Base-by-base conservation (phyloP, 1,284 basidiomycete genomes). In the Phellopilus nigrolimitatus region DNA sequence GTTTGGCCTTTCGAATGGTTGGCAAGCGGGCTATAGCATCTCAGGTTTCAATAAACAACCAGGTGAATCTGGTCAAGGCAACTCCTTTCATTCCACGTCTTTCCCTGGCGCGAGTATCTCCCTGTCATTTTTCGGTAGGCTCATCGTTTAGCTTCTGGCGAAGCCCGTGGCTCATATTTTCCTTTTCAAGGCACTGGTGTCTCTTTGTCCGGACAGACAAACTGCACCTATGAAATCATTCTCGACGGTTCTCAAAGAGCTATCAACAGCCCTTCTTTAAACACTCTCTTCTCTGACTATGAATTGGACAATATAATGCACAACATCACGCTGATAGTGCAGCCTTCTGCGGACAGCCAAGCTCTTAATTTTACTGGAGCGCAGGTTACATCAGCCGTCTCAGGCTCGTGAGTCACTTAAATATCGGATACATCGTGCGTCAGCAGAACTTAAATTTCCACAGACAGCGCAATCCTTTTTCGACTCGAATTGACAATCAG, bases 181-280 rank as follows among this genome's bases (percentile, higher is more conserved):
- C 6, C 40, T 41, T 9, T 31, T 17, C 9, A 45, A 67, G 66
- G 66, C 15, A 62, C 61, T n/a, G 65, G 61, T 9, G 51, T 67
- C n/a, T 43, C 59, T 13, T 42, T 68, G 7, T 62, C 54, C 46
- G 67, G 66, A 1, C 53, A 39, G 8, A 54, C 62, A 3, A 66
- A 63, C 31, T 55, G 61, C 30, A 52, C 62, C 3, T 68, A 64
- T 49, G 55, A 64, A 28, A 53, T 68, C 21, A 51, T 54, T 0
- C 51, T 70, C 22, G 68, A 70, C 49, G 60, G 58, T 42, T 13
- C 25, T 4, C 13, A 7, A 6, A 12, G 6, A 24, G 5, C n/a
- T 15, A 3, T 9, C 10, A 25, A 22, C 25, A 17, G 7, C 13
- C 43, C 43, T 4, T 22, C 27, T 4, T 45, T 21, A 4, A 22